A percentile compares a stretch with the other conserved stretches of the same genome.
These are phyloP conservation scores for Phytophthora cryptogea DNA, from an alignment of 352 stramenopile genomes.

Conservation along the genomic window DNA sequence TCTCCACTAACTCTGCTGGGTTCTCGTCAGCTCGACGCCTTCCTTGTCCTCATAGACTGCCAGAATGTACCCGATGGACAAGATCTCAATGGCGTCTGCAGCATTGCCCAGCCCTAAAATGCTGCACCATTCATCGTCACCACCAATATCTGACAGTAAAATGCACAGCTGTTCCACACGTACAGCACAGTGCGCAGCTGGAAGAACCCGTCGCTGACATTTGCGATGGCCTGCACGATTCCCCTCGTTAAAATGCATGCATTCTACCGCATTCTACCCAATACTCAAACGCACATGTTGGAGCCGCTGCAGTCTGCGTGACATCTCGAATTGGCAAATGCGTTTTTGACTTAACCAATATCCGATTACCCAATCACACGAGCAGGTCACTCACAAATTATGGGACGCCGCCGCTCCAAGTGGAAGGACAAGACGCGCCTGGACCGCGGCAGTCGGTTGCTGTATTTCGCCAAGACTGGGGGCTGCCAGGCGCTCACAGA, in stretches of 20 bases:
- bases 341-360: neutral
- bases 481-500: slow-evolving; percentile 36
- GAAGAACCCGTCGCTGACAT: slow-evolving; percentile 66
- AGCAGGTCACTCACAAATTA: slow-evolving; percentile 33
- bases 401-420: slow-evolving; percentile 72
- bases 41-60: slow-evolving; percentile 81
- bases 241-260: neutral
- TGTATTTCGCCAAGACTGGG: slow-evolving; percentile 55
- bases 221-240: slow-evolving; percentile 49
- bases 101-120: slow-evolving; percentile 87
- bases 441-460: slow-evolving; percentile 45
- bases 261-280: neutral
- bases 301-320: slow-evolving; percentile 11
- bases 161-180: slow-evolving; percentile 12
- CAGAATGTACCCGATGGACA: slow-evolving; percentile 92
- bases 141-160: neutral
- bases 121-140: slow-evolving; percentile 26
- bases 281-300: slow-evolving; percentile 17
- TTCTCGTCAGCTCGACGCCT: slow-evolving; percentile 50
- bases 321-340: neutral
- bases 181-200: slow-evolving; percentile 72
- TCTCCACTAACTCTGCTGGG: slow-evolving; percentile 50
- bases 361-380: slow-evolving; percentile 28
- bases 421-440: slow-evolving; percentile 56
- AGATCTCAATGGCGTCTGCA: slow-evolving; percentile 91